phyloP scores from a whole-genome alignment of 1,284 basidiomycete genomes.

The Irpex lacteus region DNA sequence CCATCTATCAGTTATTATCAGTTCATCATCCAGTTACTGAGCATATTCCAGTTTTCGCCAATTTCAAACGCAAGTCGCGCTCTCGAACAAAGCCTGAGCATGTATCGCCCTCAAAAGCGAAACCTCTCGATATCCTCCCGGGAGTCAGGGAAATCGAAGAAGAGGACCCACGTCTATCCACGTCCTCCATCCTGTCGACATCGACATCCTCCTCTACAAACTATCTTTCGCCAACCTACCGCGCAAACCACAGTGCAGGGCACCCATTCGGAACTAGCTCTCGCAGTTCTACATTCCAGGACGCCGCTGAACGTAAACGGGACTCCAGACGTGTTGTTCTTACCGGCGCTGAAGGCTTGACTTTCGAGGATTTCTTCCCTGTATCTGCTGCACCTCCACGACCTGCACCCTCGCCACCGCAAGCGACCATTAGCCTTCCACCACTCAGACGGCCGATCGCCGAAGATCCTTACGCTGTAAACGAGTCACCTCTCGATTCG shows the following conservation, averaged over 20 bases:
- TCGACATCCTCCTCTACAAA: conserved; percentile 19
- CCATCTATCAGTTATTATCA: not conserved
- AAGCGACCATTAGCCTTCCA: conserved; percentile 2
- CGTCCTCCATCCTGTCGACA: conserved; percentile 16
- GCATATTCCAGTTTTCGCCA: conserved; percentile 23
- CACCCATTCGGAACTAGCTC: conserved; percentile 20
- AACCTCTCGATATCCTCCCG: conserved; percentile 29
- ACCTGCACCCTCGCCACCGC: conserved; percentile 20
- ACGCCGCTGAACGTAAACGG: conserved; percentile 24
- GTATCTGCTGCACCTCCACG: conserved; percentile 17
- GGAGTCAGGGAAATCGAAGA: conserved; percentile 15
- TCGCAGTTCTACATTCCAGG: conserved; percentile 6
- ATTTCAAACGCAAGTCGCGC: conserved; percentile 26
- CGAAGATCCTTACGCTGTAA: conserved; percentile 2
- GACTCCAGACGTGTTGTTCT: conserved; percentile 30
- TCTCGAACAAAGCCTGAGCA: conserved; percentile 21
- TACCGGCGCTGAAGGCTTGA: conserved; percentile 27
- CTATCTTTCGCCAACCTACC: conserved; percentile 9
- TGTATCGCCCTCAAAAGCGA: conserved; percentile 24
- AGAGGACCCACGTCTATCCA: conserved; percentile 16
- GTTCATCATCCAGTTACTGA: not conserved
- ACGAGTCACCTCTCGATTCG: conserved; percentile 26
- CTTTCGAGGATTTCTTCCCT: conserved; percentile 31
- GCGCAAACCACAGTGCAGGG: conserved; percentile 14
- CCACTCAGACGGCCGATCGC: conserved; percentile 7